These are phyloP conservation scores for Scheffersomyces ergatensis DNA, from an alignment of 805 yeast genomes.

Conservation along the genomic window DNA sequence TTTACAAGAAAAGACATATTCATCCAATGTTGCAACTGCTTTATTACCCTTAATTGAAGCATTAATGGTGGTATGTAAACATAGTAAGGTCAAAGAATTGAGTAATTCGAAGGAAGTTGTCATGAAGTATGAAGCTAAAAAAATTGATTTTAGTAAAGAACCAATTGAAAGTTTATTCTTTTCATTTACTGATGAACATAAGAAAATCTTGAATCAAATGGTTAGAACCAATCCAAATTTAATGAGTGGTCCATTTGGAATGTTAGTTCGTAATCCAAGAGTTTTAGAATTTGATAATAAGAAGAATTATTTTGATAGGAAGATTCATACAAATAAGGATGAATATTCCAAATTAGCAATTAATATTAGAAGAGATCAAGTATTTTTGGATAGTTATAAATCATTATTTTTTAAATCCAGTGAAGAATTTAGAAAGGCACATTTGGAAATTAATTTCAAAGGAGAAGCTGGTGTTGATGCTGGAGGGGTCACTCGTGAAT, in stretches of 20 bases:
- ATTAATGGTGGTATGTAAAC: constrained; percentile 94
- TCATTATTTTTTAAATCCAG: constrained; percentile 74
- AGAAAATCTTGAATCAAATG: constrained; percentile 85
- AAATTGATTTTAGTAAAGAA: constrained; percentile 66
- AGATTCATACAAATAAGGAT: constrained; percentile 53
- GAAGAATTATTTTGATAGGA: constrained; percentile 76
- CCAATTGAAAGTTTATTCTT: constrained; percentile 79
- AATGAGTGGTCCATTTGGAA: constrained; percentile 94
- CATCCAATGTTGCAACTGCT: constrained; percentile 63
- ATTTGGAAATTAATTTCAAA: constrained; percentile 76
- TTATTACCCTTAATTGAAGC: constrained; percentile 86
- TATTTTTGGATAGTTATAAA: constrained; percentile 86
- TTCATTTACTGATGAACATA: constrained; percentile 85
- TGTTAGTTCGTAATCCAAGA: constrained; percentile 82
- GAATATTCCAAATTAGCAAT: constrained; percentile 53
- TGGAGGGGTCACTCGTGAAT: constrained; percentile 96
- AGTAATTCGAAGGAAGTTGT: constrained; percentile 49
- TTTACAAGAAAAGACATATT: constrained; percentile 55
- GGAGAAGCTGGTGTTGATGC: constrained; percentile 98
- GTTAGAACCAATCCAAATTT: constrained; percentile 86
- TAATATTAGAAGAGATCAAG: constrained; percentile 81
- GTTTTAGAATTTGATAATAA: constrained; percentile 95
- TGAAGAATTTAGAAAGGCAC: constrained; percentile 69
- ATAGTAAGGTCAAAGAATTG: constrained; percentile 60
- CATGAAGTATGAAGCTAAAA: constrained; percentile 59